Evolutionary conservation across 2,329 filamentous ascomycete species (phyloP), one percentile per base, ranked within the genome.

Genomic region (Diaporthe nobilis): DNA sequence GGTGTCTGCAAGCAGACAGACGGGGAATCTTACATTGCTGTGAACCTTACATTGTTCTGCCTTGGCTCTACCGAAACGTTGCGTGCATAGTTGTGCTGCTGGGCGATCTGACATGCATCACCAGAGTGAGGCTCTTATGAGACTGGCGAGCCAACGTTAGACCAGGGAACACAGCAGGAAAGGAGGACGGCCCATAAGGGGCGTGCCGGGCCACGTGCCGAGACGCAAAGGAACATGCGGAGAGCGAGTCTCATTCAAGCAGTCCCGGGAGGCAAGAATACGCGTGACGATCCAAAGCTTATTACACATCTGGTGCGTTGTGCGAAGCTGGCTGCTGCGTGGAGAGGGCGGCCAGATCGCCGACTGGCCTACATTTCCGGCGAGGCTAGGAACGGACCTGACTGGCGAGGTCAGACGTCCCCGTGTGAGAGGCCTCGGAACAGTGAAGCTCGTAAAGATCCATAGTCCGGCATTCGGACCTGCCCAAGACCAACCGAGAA

Each of bases 1-100:
- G 55, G 42, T 78, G 78, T 81, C 80, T 80, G 81, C 80, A 79
- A 81, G 80, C 79, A 80, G 75, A 77, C 67, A 75, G 60, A 47
- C 65, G 37, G 67, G 73, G 67, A 75, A 77, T 77, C n/a, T 49
- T 61, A 73, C 67, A 77, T 73, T 60, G 73, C 63, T 75, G 49
- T 57, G 70, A 75, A 73, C 71, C 51, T 65, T 63, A 37, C 31
- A 34, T 55, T 55, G 44, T 37, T 9, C 8, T 31, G 22, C 47
- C n/a, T 20, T 28, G 9, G 15, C 22, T 44, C 17, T 25, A 39
- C 13, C 28, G 7, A 20, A 20, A 10, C 37, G 22, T 12, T 51
- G 31, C 53, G 49, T 28, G 31, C 8, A 7, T 51, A 12, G 20
- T 34, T 39, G 31, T 20, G 31, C 25, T 7, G 13, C 63, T 42